Conservation (phyloP, 352 stramenopile genomes). For the Phytophthora europaea region DNA sequence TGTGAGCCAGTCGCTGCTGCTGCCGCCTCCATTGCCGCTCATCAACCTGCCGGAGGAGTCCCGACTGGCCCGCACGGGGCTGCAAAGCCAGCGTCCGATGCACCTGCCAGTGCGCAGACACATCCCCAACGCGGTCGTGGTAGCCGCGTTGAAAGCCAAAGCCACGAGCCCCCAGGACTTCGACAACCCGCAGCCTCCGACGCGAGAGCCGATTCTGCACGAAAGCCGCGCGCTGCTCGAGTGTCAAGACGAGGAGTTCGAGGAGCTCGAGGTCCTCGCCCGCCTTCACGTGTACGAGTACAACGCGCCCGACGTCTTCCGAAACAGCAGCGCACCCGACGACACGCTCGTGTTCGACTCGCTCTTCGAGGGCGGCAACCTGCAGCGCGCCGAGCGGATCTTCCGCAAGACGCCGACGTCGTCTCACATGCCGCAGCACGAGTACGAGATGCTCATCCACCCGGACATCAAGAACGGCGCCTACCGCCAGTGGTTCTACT, state of each 20-base stretch:
- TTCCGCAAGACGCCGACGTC: constrained; percentile 35
- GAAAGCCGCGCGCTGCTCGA: constrained; percentile 56
- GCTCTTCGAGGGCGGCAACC: constrained; percentile 82
- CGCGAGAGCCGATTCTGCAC: constrained; percentile 56
- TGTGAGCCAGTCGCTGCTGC: constrained; percentile 37
- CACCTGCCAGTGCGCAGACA: constrained; percentile 65
- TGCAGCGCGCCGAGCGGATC: constrained; percentile 70
- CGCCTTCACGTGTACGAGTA: constrained; percentile 80
- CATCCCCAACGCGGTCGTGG: constrained; percentile 14
- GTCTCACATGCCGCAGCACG: constrained; percentile 42
- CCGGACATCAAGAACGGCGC: constrained; percentile 86
- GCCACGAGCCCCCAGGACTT: not conserved
- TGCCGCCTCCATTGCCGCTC: constrained; percentile 68
- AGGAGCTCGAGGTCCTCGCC: constrained; percentile 35
- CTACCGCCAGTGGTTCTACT: constrained; percentile 94
- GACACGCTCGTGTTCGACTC: constrained; percentile 81
- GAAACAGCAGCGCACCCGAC: constrained; percentile 41
- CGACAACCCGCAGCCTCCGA: constrained; percentile 9
- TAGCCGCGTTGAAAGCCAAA: constrained; percentile 11
- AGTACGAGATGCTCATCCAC: constrained; percentile 81
- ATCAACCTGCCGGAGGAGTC: constrained; percentile 68
- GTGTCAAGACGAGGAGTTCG: constrained; percentile 42
- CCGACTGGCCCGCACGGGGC: constrained; percentile 50
- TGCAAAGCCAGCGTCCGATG: constrained; percentile 44
- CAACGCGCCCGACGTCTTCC: constrained; percentile 59